Base-by-base conservation (phyloP, 129 eudicot genomes). In the Smallanthus sonchifolius region DNA sequence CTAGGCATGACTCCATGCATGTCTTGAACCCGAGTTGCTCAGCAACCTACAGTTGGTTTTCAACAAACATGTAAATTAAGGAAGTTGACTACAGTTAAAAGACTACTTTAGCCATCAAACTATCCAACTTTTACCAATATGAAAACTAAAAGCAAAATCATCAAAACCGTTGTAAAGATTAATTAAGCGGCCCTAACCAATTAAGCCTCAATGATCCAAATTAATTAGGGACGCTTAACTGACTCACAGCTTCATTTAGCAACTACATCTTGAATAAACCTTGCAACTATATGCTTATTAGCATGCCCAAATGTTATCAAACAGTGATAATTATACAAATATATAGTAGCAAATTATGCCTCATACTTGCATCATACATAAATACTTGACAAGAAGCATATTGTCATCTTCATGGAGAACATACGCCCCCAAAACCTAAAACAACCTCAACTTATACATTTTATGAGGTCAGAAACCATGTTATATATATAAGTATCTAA, bases 1-100 rank as follows among this genome's bases (percentile, higher is more conserved):
- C 94, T 65, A 94, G 70, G 73, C 99, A 91, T 19, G 94, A 85
- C 24, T 85, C 82, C 69, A 94, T 84, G 86, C 99, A 94, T 24
- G 85, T 72, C 42, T 62, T 82, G 81, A 83, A 94, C 45, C 91
- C 90, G 28, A 94, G 87, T 70, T 83, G 83, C 75, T 94, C 90
- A 30, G 96, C 97, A 65, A 88, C 97, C 99, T 94, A 67, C 74
- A 82, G 45, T 60, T 20, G 61, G 15, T 54, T 60, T 39, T 24
- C 17, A 40, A 8, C 7, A 39, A 55, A 37, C 10, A 3, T 64
- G 45, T 66, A n/a, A 47, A 24, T 32, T 65, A 49, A 49, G 52
- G 14, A 66, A 75, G 24, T 43, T 76, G 37, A 67, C 44, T 7
- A 14, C 4, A 66, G 2, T 65, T 13, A 19, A 32, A 73, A 75